Percentiles rank a stretch among this genome's conserved stretches.
Evolutionary conservation across 2,329 filamentous ascomycete genomes (phyloP).

Genomic region (Xylaria sp.): DNA sequence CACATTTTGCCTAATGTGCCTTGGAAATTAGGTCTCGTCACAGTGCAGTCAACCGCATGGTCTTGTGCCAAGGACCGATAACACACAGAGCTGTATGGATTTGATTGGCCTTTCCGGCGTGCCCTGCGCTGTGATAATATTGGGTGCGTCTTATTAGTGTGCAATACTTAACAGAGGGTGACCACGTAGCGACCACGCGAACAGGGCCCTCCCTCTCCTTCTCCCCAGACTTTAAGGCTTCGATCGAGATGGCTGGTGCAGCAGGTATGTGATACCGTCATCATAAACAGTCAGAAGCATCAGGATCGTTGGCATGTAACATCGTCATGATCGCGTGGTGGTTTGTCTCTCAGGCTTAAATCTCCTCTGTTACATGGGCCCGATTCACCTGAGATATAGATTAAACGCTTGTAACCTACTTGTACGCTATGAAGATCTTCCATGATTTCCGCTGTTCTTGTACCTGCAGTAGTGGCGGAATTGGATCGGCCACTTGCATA

Average conservation of each 20-base stretch:
- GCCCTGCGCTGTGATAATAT: conserved; percentile 9
- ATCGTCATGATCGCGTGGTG: conserved; percentile 19
- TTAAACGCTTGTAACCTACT: not conserved
- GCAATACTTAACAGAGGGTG: conserved; percentile 11
- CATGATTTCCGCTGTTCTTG: conserved; percentile 15
- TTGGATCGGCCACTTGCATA: conserved; percentile 32
- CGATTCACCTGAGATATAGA: not conserved
- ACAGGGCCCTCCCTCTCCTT: not conserved
- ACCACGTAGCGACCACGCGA: conserved; percentile 11
- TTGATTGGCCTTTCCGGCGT: conserved; percentile 6
- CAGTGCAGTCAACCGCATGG: conserved; percentile 13
- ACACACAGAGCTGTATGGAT: not conserved
- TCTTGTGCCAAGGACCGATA: conserved; percentile 1
- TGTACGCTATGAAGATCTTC: conserved; percentile 7
- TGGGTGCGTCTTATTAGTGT: not conserved
- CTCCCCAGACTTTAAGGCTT: not conserved
- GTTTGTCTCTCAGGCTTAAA: not conserved
- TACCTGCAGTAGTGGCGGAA: conserved; percentile 35
- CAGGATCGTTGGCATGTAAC: conserved; percentile 11
- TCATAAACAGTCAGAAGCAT: conserved; percentile 3
- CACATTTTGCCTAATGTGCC: conserved; percentile 21
- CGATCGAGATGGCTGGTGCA: not conserved
- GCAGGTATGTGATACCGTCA: conserved; percentile 17
- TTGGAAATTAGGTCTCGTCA: conserved; percentile 25
- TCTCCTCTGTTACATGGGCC: not conserved